Base-by-base conservation (phyloP, 1,139 yeast genomes). In the Candida glucosophila region DNA sequence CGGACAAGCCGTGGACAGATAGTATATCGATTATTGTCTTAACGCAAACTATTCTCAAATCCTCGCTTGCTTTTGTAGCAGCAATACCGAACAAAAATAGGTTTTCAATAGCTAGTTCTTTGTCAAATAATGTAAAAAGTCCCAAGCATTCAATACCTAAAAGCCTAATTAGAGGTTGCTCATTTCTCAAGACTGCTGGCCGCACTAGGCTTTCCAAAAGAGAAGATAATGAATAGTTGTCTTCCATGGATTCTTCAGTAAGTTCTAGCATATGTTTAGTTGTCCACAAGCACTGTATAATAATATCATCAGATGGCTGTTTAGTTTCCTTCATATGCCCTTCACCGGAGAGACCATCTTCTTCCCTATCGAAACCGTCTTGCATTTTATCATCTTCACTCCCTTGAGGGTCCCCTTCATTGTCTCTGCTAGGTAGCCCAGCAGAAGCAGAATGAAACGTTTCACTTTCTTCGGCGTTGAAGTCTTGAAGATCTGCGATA, bases 401-500 rank as follows among this genome's bases (percentile, higher is more conserved):
- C 6, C 25, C 36, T 2, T 27, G 40, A 3, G 33, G 37, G 6
- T 38, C 41, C 1, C 33, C 44, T 1, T 26, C 39, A 6, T 31
- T 35, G 3, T 37, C 40, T 6, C 36, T 40, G n/a, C n/a, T n/a
- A n/a, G n/a, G n/a, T 31, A 58, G 54, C 2, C 59, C 58, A 1
- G 69, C 58, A 14, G 59, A 60, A 0, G 82, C 82, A 4, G 80
- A 70, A 34, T 69, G 74, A 36, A 73, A 75, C 0, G 77, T 55
- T 15, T 56, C 59, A 19, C 51, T 51, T 21, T 60, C 67, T 27
- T 51, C 55, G 29, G 67, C 57, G 23, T 67, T 78, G 6, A 77
- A 69, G 49, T 85, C 95, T 46, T 86, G 69, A 23, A 86, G 65
- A 59, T 88, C 96, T 19, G 86, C 77, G 20, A 86, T 76, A 13